Evolutionary conservation across 208 protist species (phyloP), one percentile per base, ranked within the genome.

Genomic region (Phytomonas francai): DNA sequence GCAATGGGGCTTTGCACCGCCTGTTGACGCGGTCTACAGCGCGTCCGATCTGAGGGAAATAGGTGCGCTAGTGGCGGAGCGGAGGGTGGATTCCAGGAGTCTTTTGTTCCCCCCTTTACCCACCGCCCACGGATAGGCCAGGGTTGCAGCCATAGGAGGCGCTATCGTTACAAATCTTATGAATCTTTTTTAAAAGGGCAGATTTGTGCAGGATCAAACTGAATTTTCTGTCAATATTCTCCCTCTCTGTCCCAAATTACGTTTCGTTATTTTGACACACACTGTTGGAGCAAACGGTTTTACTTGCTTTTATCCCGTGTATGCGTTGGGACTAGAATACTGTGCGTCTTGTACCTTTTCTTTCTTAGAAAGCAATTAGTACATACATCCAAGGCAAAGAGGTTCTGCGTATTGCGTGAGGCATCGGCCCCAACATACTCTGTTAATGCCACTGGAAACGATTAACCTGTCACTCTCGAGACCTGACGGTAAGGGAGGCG

Each of bases 1-100:
- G 60, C 84, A 91, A 77, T 94, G 88, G 86, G 88, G 88, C 42
- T 94, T 94, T 65, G 77, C 91, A 65, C 88, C 88, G 16, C 42
- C 70, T 22, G 72, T 63, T 25, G 85, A 91, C 60, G 78, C 84
- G 14, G 71, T 88, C 33, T 92, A 83, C 77, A 82, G 78, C 29
- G 81, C 70, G 28, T 68, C 51, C 22, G 88, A 92, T 69, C 73
- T 94, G 66, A 65, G 74, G n/a, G 82, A 91, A 65, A 71, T 92
- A 72, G 85, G 84, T 2, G 65, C 72, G 29, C 74, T 94, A 42
- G 80, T 94, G n/a, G 84, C 84, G 7, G 84, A 91, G 70, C 70
- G 76, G n/a, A 83, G 88, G 22, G 79, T 94, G 27, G 73, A 91
- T 62, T 73, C 80, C n/a, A 78, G 85, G 9, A 27, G 61, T 4